Conservation (phyloP, 164 flowering plant genomes). For the Chimonanthus salicifolius region DNA sequence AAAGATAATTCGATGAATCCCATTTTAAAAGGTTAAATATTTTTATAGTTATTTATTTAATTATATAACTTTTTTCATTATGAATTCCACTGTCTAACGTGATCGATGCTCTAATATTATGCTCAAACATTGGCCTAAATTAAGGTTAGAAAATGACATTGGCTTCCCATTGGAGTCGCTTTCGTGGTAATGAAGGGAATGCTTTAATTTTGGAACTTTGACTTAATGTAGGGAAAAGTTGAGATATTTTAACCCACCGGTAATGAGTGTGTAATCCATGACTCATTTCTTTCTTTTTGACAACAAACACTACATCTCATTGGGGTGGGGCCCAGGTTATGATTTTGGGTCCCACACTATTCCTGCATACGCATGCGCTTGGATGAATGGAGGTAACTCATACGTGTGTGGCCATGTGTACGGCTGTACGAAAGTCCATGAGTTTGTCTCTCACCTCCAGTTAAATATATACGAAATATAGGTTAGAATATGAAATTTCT, state of each 20-base stretch:
- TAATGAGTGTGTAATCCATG: neutral
- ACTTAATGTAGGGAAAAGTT: slow-evolving; percentile 4
- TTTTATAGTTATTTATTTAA: neutral
- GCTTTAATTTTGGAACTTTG: slow-evolving; percentile 5
- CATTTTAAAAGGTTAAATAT: too few species aligned
- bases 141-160: neutral
- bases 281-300: slow-evolving; percentile 1
- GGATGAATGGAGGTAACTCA: too few species aligned
- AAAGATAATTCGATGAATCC: too few species aligned
- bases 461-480: too few species aligned
- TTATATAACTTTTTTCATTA: neutral
- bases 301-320: neutral
- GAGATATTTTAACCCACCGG: neutral
- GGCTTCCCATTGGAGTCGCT: neutral
- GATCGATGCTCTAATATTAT: too few species aligned
- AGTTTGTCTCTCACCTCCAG: too few species aligned
- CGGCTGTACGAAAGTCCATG: too few species aligned
- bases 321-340: too few species aligned
- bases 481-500: too few species aligned
- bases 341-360: too few species aligned
- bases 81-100: neutral
- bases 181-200: slow-evolving; percentile 4
- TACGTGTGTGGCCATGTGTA: too few species aligned
- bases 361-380: too few species aligned
- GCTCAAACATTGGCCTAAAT: neutral